Base-by-base conservation (phyloP, 2,329 filamentous ascomycete species). In the Colletotrichum chrysophilum region DNA sequence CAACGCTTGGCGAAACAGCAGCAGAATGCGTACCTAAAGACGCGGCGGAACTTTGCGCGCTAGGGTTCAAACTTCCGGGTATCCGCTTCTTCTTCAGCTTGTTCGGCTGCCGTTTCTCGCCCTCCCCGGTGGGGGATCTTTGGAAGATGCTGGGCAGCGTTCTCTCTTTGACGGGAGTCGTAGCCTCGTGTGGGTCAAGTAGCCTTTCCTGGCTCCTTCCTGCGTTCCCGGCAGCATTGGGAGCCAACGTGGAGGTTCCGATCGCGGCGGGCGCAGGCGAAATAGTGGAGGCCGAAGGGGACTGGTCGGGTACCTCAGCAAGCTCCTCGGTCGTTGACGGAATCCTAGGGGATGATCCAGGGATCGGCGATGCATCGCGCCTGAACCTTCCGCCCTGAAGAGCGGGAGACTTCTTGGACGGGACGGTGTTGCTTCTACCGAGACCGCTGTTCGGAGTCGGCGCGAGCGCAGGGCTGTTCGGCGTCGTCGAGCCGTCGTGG, bases 21-120 rank as follows among this genome's bases (percentile, higher is more conserved):
- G 85, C 83, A 14, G 87, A 88, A 52, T 84, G 82, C 56, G 75
- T 70, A 66, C 88, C 84, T 7, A 98, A 87, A 9, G 96, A 98
- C 18, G 94, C 91, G 8, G 91, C 94, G 18, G 97, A 98, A 81
- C 96, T 98, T 78, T 98, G 96, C 0, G 96, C 96, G 82, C 96
- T 98, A 24, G 93, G 93, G 79, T 95, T 96, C 26, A 94, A 86
- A 80, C 94, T 95, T 56, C 92, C 93, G 0, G 94, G 93, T 71
- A 94, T 87, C 77, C 93, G 90, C 84, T 95, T 98, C 88, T 98
- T 98, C 84, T 94, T 94, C 67, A 99, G 87, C 84, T 98, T 98
- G 81, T 98, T 98, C 0, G 96, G 95, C 82, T 93, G 94, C 61
- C 94, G 91, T 79, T 90, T 93, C 77, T 93, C 93, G 48, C 87